Evolutionary conservation across 805 yeast genomes (phyloP).

Genomic region (Saccharomyces cerevisiae): DNA sequence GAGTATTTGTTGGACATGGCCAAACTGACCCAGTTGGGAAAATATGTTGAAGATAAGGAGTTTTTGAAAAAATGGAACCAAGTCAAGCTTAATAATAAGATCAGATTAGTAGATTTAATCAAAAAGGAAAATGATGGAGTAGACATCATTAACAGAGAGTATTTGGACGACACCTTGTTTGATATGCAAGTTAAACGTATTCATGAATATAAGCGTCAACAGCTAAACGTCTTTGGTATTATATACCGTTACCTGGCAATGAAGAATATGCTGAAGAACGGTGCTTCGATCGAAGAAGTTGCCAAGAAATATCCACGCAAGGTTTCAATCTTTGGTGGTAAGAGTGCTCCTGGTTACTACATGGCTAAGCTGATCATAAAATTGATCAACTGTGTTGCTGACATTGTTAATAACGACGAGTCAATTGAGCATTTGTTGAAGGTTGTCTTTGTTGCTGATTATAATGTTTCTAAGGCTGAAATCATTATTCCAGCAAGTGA

Average conservation of each 20-base stretch:
- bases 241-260: slow-evolving; percentile 74
- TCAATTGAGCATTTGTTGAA: slow-evolving; percentile 70
- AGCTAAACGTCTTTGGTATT: slow-evolving; percentile 82
- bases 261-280: slow-evolving; percentile 38
- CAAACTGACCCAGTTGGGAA: slow-evolving; percentile 56
- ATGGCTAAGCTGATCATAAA: slow-evolving; percentile 89
- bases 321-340: slow-evolving; percentile 83
- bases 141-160: slow-evolving; percentile 49
- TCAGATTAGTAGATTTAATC: slow-evolving; percentile 55
- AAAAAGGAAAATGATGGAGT: slow-evolving; percentile 49
- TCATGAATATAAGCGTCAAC: slow-evolving; percentile 94
- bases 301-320: slow-evolving; percentile 56
- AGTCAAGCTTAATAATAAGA: slow-evolving; percentile 64
- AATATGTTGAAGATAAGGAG: slow-evolving; percentile 55
- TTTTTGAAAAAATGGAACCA: slow-evolving; percentile 65
- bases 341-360: slow-evolving; percentile 96
- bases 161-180: slow-evolving; percentile 56
- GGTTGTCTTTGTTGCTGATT: slow-evolving; percentile 85
- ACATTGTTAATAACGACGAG: slow-evolving; percentile 68
- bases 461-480: slow-evolving; percentile 91
- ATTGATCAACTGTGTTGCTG: slow-evolving; percentile 71
- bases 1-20: slow-evolving; percentile 62
- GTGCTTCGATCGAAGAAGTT: slow-evolving; percentile 53
- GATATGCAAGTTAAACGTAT: slow-evolving; percentile 92
- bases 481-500: slow-evolving; percentile 85